Base-by-base conservation (phyloP, 208 protist species). In the Acanthamoeba divionensis region DNA sequence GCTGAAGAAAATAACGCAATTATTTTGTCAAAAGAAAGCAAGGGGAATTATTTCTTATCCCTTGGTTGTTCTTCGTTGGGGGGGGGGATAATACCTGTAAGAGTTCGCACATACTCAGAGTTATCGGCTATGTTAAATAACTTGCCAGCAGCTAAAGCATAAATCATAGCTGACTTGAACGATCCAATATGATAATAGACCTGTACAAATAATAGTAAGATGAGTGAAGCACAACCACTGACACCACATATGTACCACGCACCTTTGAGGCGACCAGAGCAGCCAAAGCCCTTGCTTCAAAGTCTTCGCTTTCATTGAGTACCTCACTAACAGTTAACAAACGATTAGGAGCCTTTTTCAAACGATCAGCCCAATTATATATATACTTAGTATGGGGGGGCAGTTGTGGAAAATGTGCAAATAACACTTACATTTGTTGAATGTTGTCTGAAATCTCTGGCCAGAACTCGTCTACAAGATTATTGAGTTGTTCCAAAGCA, bases 121-220 rank as follows among this genome's bases (percentile, higher is more conserved):
- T 91, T 66, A 91, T 44, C 93, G 21, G 66, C 13, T 36, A 98
- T 94, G 93, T 99, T 96, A 91, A 99, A 99, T 45, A 97, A 93
- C 2, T 93, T 90, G 60, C 98, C 98, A 24, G 98, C 98, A 33
- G 92, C 93, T 6, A 99, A 95, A 0, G 98, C 98, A 90, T 97
- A 98, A 83, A 95, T 89, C 62, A 99, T 96, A 10, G 98, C 97
- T 57, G 98, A 96, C 79, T 96, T 95, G 91, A 98, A 98, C 54
- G 96, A 97, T 29, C 97, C 97, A 24, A 99, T 95, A 92, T 99
- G 98, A 93, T 99, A 99, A 93, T 99, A 99, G 36, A 99, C 97
- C 93, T 97, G 60, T 18, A 60, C 29, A 92, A 18, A 60, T 33
- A 5, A 91, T 12, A 50, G 62, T 31, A 91, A 69, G 44, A 67